Evolutionary conservation across 2,329 filamentous ascomycete genomes (phyloP).

Genomic region (Ilyonectria robusta): DNA sequence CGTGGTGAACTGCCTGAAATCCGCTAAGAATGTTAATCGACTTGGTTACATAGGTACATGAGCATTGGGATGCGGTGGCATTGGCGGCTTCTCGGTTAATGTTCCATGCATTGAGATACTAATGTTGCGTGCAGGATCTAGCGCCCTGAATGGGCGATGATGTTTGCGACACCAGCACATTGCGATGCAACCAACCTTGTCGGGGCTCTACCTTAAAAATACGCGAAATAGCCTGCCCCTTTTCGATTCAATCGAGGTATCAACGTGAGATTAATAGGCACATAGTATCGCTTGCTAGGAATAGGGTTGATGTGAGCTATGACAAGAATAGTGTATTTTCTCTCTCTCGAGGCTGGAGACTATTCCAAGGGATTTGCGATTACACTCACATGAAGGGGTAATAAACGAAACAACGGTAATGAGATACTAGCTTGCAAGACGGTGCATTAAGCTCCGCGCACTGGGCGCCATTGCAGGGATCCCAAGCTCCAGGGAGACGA

Average conservation of each 20-base stretch:
- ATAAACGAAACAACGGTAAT: constrained; percentile 21
- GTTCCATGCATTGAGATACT: background rate
- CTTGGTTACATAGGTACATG: background rate
- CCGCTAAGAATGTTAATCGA: no score
- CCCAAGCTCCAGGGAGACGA: constrained; percentile 17
- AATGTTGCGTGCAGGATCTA: background rate
- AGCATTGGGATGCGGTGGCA: no score
- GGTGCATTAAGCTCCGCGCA: constrained; percentile 1
- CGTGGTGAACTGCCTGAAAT: background rate
- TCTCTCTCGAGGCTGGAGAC: background rate
- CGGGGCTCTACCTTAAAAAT: no score
- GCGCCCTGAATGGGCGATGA: background rate
- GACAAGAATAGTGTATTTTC: background rate
- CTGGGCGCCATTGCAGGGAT: constrained; percentile 16
- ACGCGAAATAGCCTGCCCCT: background rate
- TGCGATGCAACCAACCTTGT: no score
- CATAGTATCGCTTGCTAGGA: background rate
- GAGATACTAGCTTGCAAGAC: constrained; percentile 7
- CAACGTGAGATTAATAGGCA: no score
- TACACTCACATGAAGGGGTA: background rate
- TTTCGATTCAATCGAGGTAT: no score
- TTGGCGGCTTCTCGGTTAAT: background rate
- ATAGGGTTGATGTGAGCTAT: background rate
- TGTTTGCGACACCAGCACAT: no score
- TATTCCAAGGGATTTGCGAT: background rate